Base-by-base conservation (phyloP, 768 basidiomycete genomes). In the Daedaleopsis nitida region DNA sequence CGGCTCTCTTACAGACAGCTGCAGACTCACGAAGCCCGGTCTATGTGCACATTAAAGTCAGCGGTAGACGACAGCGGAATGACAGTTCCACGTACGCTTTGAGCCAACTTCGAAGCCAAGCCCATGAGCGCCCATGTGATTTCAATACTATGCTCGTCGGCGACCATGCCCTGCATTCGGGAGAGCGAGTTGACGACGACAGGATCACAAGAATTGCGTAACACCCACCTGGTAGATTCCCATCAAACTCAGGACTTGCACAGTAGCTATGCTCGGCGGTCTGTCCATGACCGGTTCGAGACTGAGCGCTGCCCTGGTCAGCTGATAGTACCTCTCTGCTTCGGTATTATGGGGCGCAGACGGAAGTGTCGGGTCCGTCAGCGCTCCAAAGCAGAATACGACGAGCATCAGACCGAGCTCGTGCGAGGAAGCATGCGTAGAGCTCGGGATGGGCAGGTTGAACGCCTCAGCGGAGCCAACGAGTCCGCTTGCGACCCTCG, bases 211-310 rank as follows among this genome's bases (percentile, higher is more conserved):
- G n/a, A n/a, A n/a, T n/a, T n/a, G n/a, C 38, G 16, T 49, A 11
- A 16, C 32, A 47, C 60, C 1, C 37, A 65, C 66, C 65, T 68
- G 66, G 43, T 68, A 90, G 52, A 91, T 89, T 1, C 81, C 87
- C 78, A 91, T 83, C 57, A 90, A 69, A 13, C 83, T 80, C 47
- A 91, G 68, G 0, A 86, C 79, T 70, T 91, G 89, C 9, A 90
- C 81, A 0, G 88, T 90, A 21, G 85, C 76, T 2, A 91, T 84
- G n/a, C 83, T 83, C 0, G 89, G 88, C 0, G 89, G 86, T 7
- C 87, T 77, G 55, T 90, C 89, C 57, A 89, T 66, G 2, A 91
- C 82, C 1, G 87, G 87, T 65, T 89, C 86, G 24, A 91, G 70
- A 38, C 81, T 84, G 67, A 92, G 67, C 21, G 88, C 82, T 1